These are phyloP conservation scores for Aspergillus flavus DNA, from an alignment of 2,329 filamentous ascomycete species.

Conservation along the genomic window DNA sequence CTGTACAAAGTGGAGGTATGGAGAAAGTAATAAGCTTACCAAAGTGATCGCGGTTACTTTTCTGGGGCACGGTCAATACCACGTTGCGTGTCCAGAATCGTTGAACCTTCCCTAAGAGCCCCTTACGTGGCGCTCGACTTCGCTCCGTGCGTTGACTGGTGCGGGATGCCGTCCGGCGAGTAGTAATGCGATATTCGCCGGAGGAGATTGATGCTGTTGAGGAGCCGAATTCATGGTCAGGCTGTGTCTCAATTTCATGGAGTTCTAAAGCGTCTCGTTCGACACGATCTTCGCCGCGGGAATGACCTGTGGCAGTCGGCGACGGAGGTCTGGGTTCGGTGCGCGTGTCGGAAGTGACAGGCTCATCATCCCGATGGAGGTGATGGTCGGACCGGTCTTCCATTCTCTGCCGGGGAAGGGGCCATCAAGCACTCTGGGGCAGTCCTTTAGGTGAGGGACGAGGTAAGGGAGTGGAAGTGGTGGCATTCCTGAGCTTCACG, in stretches of 20 bases:
- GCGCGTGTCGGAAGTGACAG: not conserved
- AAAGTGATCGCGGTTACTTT: slow-evolving; percentile 46
- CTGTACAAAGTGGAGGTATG: not conserved
- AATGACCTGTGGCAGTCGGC: not conserved
- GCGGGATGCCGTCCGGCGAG: slow-evolving; percentile 27
- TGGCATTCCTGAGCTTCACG: not conserved
- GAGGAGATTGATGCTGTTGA: slow-evolving; percentile 35
- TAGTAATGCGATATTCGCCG: slow-evolving; percentile 32
- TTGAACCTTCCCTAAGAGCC: slow-evolving; percentile 66
- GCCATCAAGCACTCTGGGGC: not conserved
- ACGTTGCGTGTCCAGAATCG: slow-evolving; percentile 76
- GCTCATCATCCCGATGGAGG: slow-evolving; percentile 5
- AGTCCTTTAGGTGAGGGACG: not conserved
- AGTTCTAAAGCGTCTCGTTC: slow-evolving; percentile 31
- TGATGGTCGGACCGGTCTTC: slow-evolving; percentile 8
- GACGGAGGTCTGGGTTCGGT: not conserved
- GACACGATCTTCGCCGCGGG: slow-evolving; percentile 5
- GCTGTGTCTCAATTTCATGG: slow-evolving; percentile 33
- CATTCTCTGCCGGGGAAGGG: not conserved
- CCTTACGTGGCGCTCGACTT: slow-evolving; percentile 35
- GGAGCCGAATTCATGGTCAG: slow-evolving; percentile 28
- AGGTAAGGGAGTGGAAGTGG: not conserved
- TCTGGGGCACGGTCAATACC: slow-evolving; percentile 40
- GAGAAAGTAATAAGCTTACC: slow-evolving; percentile 29
- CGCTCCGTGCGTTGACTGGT: slow-evolving; percentile 15